These are phyloP conservation scores for Hypoxylon fragiforme DNA, from an alignment of 495 filamentous ascomycete species.

Conservation along the genomic window DNA sequence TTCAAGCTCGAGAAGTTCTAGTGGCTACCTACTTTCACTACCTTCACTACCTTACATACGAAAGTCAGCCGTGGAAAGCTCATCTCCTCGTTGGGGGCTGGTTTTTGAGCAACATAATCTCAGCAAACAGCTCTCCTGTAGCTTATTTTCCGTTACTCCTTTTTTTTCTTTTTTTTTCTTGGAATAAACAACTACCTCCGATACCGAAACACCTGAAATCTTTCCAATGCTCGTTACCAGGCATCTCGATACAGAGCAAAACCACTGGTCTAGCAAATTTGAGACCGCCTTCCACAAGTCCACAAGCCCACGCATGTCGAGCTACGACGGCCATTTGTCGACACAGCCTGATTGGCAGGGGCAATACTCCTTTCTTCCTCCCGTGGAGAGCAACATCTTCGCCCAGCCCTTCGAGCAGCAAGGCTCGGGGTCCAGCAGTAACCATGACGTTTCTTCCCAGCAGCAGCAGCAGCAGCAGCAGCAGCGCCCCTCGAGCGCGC, in stretches of 20 bases:
- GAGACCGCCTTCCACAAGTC: slow-evolving; percentile 55
- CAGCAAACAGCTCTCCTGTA: slow-evolving; percentile 18
- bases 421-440: slow-evolving; percentile 45
- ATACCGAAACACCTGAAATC: slow-evolving; percentile 30
- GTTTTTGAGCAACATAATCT: slow-evolving; percentile 16
- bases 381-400: slow-evolving; percentile 54
- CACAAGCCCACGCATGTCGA: slow-evolving; percentile 62
- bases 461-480: too few relatives aligned
- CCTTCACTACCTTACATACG: background rate
- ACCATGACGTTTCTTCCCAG: slow-evolving; percentile 48
- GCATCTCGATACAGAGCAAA: slow-evolving; percentile 59
- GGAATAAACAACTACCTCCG: too few relatives aligned
- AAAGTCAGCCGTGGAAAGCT: slow-evolving; percentile 10
- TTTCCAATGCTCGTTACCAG: slow-evolving; percentile 65
- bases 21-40: too few relatives aligned
- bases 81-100: slow-evolving; percentile 7
- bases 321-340: slow-evolving; percentile 53
- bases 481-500: slow-evolving; percentile 43
- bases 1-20: slow-evolving; percentile 5
- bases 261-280: slow-evolving; percentile 62
- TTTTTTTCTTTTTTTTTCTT: too few relatives aligned
- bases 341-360: slow-evolving; percentile 64
- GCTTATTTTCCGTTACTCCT: too few relatives aligned
- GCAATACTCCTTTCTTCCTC: slow-evolving; percentile 59
- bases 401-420: slow-evolving; percentile 55